phyloP scores from a whole-genome alignment of 768 basidiomycete genomes.

The Cubamyces sp. region DNA sequence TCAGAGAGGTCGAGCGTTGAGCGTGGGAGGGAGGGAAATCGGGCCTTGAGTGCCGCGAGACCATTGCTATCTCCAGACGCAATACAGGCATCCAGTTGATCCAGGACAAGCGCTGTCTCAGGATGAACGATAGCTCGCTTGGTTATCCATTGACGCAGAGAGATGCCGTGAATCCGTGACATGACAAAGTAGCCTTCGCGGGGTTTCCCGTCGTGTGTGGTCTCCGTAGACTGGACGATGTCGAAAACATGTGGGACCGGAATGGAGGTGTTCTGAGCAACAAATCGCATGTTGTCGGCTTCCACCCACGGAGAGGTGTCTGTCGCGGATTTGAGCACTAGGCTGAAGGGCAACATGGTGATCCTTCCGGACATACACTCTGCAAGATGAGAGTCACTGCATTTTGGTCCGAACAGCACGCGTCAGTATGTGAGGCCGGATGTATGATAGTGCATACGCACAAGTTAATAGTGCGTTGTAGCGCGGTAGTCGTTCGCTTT shows the following conservation, averaged over 20 bases:
- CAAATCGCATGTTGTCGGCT: slow-evolving; percentile 19
- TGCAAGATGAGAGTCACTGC: too few relatives aligned
- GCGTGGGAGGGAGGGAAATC: background rate
- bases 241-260: slow-evolving; percentile 26
- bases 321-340: background rate
- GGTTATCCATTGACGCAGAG: slow-evolving; percentile 1
- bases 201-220: background rate
- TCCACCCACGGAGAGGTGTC: background rate
- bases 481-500: too few relatives aligned
- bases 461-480: too few relatives aligned
- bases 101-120: background rate
- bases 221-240: background rate
- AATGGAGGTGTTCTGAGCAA: slow-evolving; percentile 26
- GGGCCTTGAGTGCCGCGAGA: background rate
- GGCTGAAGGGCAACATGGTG: slow-evolving; percentile 6
- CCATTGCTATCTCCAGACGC: background rate
- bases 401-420: too few relatives aligned
- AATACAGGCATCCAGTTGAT: slow-evolving; percentile 4
- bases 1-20: slow-evolving; percentile 8
- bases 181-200: slow-evolving; percentile 15
- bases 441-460: too few relatives aligned
- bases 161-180: slow-evolving; percentile 16
- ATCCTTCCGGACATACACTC: background rate
- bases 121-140: background rate
- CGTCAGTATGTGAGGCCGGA: too few relatives aligned